These are phyloP conservation scores for Silene coronaria DNA, from an alignment of 179 eudicot species.

Conservation along the genomic window DNA sequence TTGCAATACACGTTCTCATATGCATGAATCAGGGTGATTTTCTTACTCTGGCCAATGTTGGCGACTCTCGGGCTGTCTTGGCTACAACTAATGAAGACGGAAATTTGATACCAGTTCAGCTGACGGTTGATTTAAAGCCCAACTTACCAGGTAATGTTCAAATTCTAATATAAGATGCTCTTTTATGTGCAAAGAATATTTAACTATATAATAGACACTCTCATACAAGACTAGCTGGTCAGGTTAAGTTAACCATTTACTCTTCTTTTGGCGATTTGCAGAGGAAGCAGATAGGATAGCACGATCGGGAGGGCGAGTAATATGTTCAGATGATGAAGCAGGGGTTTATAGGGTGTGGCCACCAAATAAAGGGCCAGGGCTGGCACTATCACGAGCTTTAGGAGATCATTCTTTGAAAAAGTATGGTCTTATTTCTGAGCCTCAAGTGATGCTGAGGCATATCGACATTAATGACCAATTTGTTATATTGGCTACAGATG, in stretches of 20 bases:
- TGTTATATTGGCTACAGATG: conserved; percentile 76
- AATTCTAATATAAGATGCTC: neutral
- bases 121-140: conserved; percentile 75
- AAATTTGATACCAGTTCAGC: conserved; percentile 56
- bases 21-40: conserved; percentile 52
- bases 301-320: conserved; percentile 52
- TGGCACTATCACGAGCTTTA: conserved; percentile 80
- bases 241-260: conserved; percentile 37
- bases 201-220: neutral
- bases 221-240: conserved; percentile 21
- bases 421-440: conserved; percentile 76
- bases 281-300: conserved; percentile 67
- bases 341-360: conserved; percentile 73
- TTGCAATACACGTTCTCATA: conserved; percentile 15
- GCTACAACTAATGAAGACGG: conserved; percentile 56
- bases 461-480: conserved; percentile 58
- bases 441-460: conserved; percentile 56
- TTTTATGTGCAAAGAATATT: neutral
- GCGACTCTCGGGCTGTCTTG: conserved; percentile 83
- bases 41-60: conserved; percentile 65
- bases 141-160: conserved; percentile 62
- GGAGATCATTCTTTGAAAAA: conserved; percentile 75
- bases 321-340: conserved; percentile 62
- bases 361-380: conserved; percentile 65
- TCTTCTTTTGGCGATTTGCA: conserved; percentile 20